phyloP scores from a whole-genome alignment of 2,329 filamentous ascomycete genomes.

The Aspergillus latus region DNA sequence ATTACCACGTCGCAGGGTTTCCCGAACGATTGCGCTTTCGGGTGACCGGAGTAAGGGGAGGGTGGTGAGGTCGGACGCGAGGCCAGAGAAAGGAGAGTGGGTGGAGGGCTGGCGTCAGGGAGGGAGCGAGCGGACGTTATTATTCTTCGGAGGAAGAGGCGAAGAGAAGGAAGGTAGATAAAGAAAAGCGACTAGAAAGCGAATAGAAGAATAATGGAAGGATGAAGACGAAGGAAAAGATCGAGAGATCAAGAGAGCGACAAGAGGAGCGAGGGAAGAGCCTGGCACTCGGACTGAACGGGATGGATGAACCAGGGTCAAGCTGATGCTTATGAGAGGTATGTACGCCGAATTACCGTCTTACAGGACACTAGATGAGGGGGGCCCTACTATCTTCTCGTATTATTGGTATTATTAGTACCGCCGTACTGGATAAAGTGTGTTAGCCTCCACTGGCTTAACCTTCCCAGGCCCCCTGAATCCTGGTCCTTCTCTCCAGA shows the following conservation, averaged over 20 bases:
- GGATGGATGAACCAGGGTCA: background rate
- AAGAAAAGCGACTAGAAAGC: conserved; percentile 15
- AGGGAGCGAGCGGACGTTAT: conserved; percentile 19
- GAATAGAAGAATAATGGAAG: conserved; percentile 21
- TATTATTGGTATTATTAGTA: background rate
- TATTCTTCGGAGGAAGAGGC: conserved; percentile 15
- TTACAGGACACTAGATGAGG: background rate
- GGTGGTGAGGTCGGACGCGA: conserved; percentile 12
- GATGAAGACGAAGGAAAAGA: conserved; percentile 10
- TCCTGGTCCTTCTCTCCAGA: background rate
- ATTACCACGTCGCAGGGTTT: conserved; percentile 3
- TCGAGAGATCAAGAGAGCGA: conserved; percentile 11
- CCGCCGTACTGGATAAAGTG: background rate
- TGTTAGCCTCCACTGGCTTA: conserved; percentile 1
- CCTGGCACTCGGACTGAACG: background rate
- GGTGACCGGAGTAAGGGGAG: conserved; percentile 15
- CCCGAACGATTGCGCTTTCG: conserved; percentile 15
- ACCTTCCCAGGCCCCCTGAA: conserved; percentile 1
- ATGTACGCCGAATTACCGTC: background rate
- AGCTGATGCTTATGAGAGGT: background rate
- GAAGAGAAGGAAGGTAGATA: conserved; percentile 16
- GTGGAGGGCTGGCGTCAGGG: conserved; percentile 9
- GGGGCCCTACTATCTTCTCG: background rate
- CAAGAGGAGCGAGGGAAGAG: conserved; percentile 10
- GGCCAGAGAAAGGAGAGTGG: conserved; percentile 4